Percentiles rank a stretch among this genome's conserved stretches.
phyloP scores from a whole-genome alignment of 768 basidiomycete species.

The Pisolithus marmoratus region DNA sequence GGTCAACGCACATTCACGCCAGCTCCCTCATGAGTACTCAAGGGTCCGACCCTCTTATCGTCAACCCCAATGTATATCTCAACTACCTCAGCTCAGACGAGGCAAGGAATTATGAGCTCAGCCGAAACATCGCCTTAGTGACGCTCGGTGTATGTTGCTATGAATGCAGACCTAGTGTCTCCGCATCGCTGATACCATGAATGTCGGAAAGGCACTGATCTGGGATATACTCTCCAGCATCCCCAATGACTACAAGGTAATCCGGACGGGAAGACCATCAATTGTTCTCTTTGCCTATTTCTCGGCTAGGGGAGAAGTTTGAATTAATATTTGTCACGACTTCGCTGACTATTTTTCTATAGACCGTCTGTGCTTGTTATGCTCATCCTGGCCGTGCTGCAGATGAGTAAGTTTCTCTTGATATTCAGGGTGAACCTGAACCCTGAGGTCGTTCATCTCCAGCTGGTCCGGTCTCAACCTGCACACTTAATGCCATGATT shows the following conservation, averaged over 20 bases:
- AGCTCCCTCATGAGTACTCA: background rate
- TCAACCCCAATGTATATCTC: background rate
- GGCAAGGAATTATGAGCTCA: background rate
- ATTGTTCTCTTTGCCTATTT: constrained; percentile 18
- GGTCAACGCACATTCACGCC: too few relatives aligned
- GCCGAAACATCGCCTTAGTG: background rate
- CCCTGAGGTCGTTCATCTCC: background rate
- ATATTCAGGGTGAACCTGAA: background rate
- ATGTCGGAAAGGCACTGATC: constrained; percentile 12
- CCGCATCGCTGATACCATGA: constrained; percentile 1
- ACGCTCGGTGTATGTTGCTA: background rate
- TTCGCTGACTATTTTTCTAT: constrained; percentile 4
- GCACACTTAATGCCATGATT: constrained; percentile 13
- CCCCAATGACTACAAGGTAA: constrained; percentile 14
- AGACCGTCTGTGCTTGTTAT: constrained; percentile 10
- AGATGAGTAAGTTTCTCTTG: constrained; percentile 15
- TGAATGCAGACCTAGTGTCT: background rate
- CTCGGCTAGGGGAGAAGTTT: constrained; percentile 14
- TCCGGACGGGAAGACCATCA: constrained; percentile 9
- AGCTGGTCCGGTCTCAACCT: constrained; percentile 21
- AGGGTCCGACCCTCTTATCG: background rate
- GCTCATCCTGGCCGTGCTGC: constrained; percentile 8
- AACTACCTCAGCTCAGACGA: background rate
- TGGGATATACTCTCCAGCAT: constrained; percentile 24
- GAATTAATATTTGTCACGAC: background rate